Evolutionary conservation across 768 basidiomycete species (phyloP).

Genomic region (Lentinula guzmanii): DNA sequence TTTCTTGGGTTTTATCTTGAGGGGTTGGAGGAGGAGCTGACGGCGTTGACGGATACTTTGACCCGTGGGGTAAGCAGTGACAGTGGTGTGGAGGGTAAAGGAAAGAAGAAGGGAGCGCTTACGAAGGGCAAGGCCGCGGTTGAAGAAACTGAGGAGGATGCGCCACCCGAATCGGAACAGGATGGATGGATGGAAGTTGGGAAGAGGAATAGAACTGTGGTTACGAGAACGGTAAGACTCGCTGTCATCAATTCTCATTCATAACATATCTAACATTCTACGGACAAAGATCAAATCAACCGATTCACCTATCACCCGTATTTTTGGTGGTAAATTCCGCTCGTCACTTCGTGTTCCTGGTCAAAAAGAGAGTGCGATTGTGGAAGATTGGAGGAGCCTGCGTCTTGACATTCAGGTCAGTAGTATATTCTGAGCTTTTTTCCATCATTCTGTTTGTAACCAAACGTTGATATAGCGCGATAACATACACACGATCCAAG

Average conservation of each 20-base stretch:
- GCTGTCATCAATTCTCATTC: not conserved
- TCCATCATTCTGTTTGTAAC: not conserved
- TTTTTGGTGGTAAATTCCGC: constrained; percentile 92
- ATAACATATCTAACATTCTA: not conserved
- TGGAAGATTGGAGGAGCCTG: constrained; percentile 90
- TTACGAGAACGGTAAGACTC: constrained; percentile 67
- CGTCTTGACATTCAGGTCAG: constrained; percentile 83
- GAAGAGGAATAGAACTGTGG: constrained; percentile 72
- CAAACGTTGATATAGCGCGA: constrained; percentile 43
- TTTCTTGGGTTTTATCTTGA: constrained; percentile 97
- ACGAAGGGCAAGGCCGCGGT: not conserved
- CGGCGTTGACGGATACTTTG: not conserved
- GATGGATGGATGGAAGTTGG: constrained; percentile 94
- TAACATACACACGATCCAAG: constrained; percentile 69
- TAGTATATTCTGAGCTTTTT: constrained; percentile 4
- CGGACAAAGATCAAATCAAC: constrained; percentile 57
- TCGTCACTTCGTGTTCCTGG: constrained; percentile 77
- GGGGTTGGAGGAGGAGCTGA: constrained; percentile 87
- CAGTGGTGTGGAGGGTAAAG: not conserved
- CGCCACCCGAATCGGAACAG: constrained; percentile 38
- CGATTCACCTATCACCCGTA: constrained; percentile 84
- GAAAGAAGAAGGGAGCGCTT: not conserved
- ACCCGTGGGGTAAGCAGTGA: too few relatives aligned
- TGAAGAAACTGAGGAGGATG: constrained; percentile 33
- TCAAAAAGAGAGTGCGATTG: constrained; percentile 78